These are phyloP conservation scores for Sicyos baderoa DNA, from an alignment of 306 rosid species.

Conservation along the genomic window DNA sequence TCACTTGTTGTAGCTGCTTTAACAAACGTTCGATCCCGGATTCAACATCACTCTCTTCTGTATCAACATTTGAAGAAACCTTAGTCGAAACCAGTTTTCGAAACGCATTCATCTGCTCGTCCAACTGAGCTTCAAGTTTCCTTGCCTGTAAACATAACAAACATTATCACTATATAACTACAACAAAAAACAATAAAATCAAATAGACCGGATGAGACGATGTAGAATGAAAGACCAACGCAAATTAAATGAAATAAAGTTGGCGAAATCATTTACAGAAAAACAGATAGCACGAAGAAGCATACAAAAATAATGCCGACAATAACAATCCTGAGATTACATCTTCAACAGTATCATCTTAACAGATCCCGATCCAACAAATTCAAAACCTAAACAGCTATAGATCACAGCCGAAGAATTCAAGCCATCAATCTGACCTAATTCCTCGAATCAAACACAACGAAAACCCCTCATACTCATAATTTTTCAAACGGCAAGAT, in stretches of 20 bases:
- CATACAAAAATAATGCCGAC: not conserved
- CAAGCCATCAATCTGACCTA: not conserved
- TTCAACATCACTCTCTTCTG: conserved; percentile 58
- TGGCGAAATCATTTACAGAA: not conserved
- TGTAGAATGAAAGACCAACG: not conserved
- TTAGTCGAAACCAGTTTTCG: conserved; percentile 77
- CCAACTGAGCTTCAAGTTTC: conserved; percentile 94
- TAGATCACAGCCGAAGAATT: not conserved
- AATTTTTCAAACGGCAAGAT: not conserved
- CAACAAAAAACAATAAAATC: not conserved
- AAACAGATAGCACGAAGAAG: conserved; percentile 3
- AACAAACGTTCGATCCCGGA: conserved; percentile 64
- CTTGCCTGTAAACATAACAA: conserved; percentile 53
- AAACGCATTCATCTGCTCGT: conserved; percentile 79
- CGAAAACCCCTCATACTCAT: not conserved
- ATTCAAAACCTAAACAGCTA: not conserved
- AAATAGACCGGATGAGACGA: not conserved
- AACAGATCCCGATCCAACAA: conserved; percentile 9
- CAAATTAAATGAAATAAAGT: not conserved
- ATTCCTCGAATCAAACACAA: not conserved
- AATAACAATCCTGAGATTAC: not conserved
- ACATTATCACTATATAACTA: not conserved
- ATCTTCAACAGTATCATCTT: not conserved
- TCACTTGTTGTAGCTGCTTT: conserved; percentile 89
- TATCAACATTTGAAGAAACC: conserved; percentile 55